Evolutionary conservation across 2,329 filamentous ascomycete genomes (phyloP).

Genomic region (Canariomyces notabilis): DNA sequence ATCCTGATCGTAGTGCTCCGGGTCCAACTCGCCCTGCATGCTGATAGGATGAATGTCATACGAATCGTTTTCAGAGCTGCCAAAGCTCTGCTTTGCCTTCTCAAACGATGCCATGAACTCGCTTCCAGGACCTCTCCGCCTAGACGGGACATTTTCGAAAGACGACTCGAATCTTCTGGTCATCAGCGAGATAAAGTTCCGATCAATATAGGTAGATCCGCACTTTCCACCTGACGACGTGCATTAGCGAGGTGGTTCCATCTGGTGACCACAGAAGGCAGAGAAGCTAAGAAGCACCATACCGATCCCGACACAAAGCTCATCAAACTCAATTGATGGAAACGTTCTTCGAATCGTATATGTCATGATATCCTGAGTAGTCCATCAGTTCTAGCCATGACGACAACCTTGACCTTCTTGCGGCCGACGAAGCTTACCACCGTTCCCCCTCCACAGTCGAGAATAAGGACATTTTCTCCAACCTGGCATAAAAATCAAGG

Average conservation of each 20-base stretch:
- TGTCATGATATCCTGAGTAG: neutral
- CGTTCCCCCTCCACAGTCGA: neutral
- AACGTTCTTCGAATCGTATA: neutral
- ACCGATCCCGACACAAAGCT: neutral
- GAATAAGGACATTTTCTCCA: neutral
- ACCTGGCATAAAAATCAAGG: neutral
- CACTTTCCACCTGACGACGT: neutral
- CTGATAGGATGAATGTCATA: neutral
- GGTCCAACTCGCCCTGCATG: neutral
- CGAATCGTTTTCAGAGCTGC: neutral
- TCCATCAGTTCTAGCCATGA: neutral
- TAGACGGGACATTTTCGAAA: neutral
- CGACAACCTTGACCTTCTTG: neutral
- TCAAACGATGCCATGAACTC: slow-evolving; percentile 3
- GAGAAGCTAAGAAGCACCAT: no score
- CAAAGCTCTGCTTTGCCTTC: neutral
- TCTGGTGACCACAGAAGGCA: no score
- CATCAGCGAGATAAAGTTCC: neutral
- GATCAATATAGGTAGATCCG: slow-evolving; percentile 1
- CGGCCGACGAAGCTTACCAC: neutral
- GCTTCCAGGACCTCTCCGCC: neutral
- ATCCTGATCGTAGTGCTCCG: neutral
- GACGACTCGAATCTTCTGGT: neutral
- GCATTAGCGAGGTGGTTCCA: neutral
- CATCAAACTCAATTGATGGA: neutral